These are phyloP conservation scores for Fusarium annulatum DNA, from an alignment of 2,329 filamentous ascomycete species.

Conservation along the genomic window DNA sequence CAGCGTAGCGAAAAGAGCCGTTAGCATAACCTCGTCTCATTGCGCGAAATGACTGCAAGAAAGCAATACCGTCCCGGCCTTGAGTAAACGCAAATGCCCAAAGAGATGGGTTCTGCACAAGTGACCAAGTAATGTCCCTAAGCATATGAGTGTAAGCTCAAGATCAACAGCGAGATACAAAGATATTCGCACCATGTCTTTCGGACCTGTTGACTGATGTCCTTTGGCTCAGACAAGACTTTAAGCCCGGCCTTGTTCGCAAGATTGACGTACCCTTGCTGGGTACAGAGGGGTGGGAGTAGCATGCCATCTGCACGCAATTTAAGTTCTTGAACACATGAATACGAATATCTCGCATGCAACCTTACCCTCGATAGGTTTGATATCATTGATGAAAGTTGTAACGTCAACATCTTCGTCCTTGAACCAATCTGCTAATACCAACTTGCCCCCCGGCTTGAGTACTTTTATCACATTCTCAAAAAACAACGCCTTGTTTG, in stretches of 20 bases:
- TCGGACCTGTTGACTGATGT: slow-evolving; percentile 68
- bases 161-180: not conserved
- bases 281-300: slow-evolving; percentile 65
- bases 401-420: slow-evolving; percentile 57
- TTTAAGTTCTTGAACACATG: not conserved
- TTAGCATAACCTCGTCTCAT: slow-evolving; percentile 70
- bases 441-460: slow-evolving; percentile 61
- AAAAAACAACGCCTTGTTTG: slow-evolving; percentile 69
- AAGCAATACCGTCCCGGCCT: slow-evolving; percentile 69
- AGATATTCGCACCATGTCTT: slow-evolving; percentile 64
- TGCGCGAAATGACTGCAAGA: slow-evolving; percentile 69
- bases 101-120: slow-evolving; percentile 68
- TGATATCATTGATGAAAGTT: slow-evolving; percentile 63
- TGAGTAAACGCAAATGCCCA: slow-evolving; percentile 72
- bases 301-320: slow-evolving; percentile 65
- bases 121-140: slow-evolving; percentile 72
- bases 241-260: slow-evolving; percentile 61
- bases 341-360: not conserved
- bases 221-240: slow-evolving; percentile 59
- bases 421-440: slow-evolving; percentile 72
- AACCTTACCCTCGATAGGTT: slow-evolving; percentile 65
- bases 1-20: slow-evolving; percentile 67
- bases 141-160: not conserved
- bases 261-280: slow-evolving; percentile 62
- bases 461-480: slow-evolving; percentile 62